Conservation (phyloP, 495 filamentous ascomycete species). For the Oidiodendron maius region DNA sequence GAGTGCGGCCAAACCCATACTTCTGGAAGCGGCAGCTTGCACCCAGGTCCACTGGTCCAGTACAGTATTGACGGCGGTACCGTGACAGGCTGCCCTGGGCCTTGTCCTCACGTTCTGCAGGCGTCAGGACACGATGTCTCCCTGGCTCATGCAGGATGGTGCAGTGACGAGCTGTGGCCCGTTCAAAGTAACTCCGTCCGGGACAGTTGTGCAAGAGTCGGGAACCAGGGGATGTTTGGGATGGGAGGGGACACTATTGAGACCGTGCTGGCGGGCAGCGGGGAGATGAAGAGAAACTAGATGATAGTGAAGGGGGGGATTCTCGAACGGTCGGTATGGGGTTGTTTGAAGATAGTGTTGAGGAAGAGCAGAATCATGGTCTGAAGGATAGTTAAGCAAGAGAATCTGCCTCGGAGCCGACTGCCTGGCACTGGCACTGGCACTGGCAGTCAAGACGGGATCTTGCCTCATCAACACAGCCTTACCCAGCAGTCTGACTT, state of each 20-base stretch:
- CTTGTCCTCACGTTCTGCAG: conserved; percentile 1
- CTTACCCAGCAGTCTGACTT: not conserved
- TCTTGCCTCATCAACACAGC: not conserved
- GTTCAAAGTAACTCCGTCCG: not conserved
- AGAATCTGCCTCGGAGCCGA: too few species aligned
- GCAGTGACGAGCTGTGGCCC: conserved; percentile 6
- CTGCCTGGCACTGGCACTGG: too few species aligned
- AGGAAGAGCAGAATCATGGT: not conserved
- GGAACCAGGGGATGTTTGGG: not conserved
- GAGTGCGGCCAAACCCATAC: conserved; percentile 19
- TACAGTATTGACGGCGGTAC: conserved; percentile 10
- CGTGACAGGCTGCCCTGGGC: too few species aligned
- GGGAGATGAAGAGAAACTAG: not conserved
- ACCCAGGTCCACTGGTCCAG: conserved; percentile 6
- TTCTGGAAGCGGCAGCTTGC: conserved; percentile 23
- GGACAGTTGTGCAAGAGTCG: not conserved
- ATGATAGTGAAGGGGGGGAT: not conserved
- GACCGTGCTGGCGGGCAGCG: too few species aligned
- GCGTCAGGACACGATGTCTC: conserved; percentile 14
- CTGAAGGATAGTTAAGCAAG: too few species aligned
- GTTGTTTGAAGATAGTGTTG: not conserved
- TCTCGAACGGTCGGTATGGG: not conserved
- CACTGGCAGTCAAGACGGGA: too few species aligned
- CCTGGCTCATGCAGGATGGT: conserved; percentile 16
- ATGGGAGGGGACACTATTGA: too few species aligned